These are phyloP conservation scores for Gossypium sturtianum DNA, from an alignment of 345 rosid genomes.

Conservation along the genomic window DNA sequence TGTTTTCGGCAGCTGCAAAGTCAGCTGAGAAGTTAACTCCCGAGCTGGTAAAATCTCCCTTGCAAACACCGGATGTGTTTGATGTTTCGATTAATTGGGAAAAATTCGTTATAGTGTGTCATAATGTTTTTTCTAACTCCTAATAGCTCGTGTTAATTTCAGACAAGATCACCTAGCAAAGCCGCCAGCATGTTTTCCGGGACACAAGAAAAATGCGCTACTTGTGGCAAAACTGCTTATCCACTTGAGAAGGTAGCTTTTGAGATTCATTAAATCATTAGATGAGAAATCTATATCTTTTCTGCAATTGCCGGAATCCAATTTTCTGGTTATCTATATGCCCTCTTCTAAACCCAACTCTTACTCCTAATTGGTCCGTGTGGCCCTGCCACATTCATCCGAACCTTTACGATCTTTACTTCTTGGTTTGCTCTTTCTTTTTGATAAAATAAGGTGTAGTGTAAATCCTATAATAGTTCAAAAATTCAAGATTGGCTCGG, in stretches of 20 bases:
- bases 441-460: background rate
- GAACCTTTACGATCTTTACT: background rate
- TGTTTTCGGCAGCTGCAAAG: conserved; percentile 67
- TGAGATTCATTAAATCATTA: background rate
- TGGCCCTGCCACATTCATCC: background rate
- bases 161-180: conserved; percentile 95
- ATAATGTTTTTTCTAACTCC: conserved; percentile 18
- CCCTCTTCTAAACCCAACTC: background rate
- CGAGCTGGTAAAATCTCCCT: conserved; percentile 58
- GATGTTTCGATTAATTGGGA: background rate
- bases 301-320: background rate
- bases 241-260: conserved; percentile 87
- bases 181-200: conserved; percentile 96
- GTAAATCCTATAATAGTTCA: background rate
- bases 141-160: conserved; percentile 29
- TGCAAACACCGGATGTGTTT: conserved; percentile 7
- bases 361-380: no score
- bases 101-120: background rate
- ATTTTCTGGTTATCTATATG: background rate
- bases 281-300: background rate
- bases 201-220: conserved; percentile 93
- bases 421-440: background rate
- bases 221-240: conserved; percentile 94
- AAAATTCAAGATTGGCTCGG: background rate
- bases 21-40: conserved; percentile 84